Percentiles rank a stretch among this genome's conserved stretches.
Evolutionary conservation across 805 yeast species (phyloP).

Genomic region (Kodamaea lidongshanica): DNA sequence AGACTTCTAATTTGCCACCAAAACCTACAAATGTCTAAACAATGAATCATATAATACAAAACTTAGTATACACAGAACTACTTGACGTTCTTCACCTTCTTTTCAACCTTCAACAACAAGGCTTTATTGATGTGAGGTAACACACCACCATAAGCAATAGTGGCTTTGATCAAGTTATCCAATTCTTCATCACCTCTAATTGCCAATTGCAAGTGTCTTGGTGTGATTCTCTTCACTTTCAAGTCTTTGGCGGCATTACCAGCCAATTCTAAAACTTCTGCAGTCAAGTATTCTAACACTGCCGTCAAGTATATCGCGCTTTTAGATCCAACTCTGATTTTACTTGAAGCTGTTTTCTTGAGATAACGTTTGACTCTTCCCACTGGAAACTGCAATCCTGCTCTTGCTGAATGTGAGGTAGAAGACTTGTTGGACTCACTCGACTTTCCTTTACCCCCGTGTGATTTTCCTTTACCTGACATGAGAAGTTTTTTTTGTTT

Average conservation of each 20-base stretch:
- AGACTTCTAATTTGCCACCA: not conserved
- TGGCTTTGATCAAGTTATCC: conserved; percentile 29
- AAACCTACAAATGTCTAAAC: not conserved
- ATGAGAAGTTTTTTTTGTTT: conserved; percentile 31
- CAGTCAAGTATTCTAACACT: conserved; percentile 26
- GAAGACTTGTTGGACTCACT: conserved; percentile 64
- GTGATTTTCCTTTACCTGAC: conserved; percentile 85
- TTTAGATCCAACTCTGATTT: conserved; percentile 72
- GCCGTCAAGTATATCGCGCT: conserved; percentile 57
- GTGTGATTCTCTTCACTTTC: conserved; percentile 29
- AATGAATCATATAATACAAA: conserved; percentile 8
- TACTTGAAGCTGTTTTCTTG: conserved; percentile 83
- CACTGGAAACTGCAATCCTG: conserved; percentile 94
- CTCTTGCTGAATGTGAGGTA: conserved; percentile 89
- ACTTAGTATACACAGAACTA: conserved; percentile 8
- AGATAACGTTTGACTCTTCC: conserved; percentile 98
- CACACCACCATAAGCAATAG: conserved; percentile 30
- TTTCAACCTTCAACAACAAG: conserved; percentile 27
- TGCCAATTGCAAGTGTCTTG: conserved; percentile 28
- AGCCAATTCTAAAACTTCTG: conserved; percentile 29
- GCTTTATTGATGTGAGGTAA: conserved; percentile 31
- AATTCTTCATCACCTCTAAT: conserved; percentile 28
- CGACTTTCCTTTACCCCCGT: conserved; percentile 95
- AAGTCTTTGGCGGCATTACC: conserved; percentile 29
- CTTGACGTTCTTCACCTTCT: conserved; percentile 20